Base-by-base conservation (phyloP, 164 flowering plant species). In the Liriodendron chinense region DNA sequence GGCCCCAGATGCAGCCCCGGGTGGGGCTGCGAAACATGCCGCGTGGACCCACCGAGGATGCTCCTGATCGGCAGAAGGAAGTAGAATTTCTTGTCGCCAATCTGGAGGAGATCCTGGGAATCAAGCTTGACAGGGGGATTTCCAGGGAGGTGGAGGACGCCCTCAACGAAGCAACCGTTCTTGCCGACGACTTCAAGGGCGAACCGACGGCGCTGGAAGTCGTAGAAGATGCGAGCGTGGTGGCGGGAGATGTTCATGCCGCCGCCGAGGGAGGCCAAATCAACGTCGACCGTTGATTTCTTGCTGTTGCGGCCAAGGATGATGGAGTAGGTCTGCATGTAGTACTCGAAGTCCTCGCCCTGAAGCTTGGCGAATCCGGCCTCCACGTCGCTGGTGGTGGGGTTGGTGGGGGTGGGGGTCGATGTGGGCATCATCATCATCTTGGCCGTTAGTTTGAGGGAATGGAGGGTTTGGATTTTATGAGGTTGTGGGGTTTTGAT, bases 201-300 rank as follows among this genome's bases (percentile, higher is more conserved):
- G 76, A 96, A 96, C 0, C 99, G 90, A 14, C 97, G 95, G 65
- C 94, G 93, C 65, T 88, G 85, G 87, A 96, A 96, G 84, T 96
- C 99, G 89, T 96, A 96, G 92, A 91, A 94, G 78, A 96, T 96
- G 72, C 99, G 96, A 20, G 99, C 99, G 81, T 96, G 99, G 88
- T 89, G 91, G 80, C 99, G 94, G 67, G 98, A 94, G 75, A 96
- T 96, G 96, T 94, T 96, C 99, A 96, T 94, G 13, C 99, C 99
- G 24, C 98, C 99, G 70, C 97, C 98, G 69, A 94, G 93, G 81
- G 87, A 84, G 53, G 98, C 80, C 70, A 96, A 89, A 74, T 96
- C 99, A 65, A 96, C 97, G 75, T 96, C 99, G 57, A 96, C 98
- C 28, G 89, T 82, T 1, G 96, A 89, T 75, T 94, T 94, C 84